A percentile compares a stretch with the other conserved stretches of the same genome.
These are phyloP conservation scores for Aspergillus fumigatus DNA, from an alignment of 2,329 filamentous ascomycete species.

Conservation along the genomic window DNA sequence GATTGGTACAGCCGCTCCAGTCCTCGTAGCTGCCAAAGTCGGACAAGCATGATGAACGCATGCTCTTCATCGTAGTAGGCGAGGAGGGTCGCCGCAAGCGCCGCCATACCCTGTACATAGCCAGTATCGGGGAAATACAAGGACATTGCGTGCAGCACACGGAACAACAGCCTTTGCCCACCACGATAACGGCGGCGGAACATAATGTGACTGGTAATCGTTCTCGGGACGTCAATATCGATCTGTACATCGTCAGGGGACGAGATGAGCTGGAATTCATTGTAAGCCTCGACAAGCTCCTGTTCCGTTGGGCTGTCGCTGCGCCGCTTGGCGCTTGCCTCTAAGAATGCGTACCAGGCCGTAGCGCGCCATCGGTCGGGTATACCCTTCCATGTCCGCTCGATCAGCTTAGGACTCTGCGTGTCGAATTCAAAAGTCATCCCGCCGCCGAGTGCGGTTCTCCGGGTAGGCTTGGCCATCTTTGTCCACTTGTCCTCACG, in stretches of 20 bases:
- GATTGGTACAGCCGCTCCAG: slow-evolving; percentile 77
- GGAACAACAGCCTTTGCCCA: slow-evolving; percentile 85
- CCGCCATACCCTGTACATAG: slow-evolving; percentile 98
- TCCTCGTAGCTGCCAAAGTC: slow-evolving; percentile 85
- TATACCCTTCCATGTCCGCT: slow-evolving; percentile 96
- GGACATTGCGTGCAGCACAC: slow-evolving; percentile 85
- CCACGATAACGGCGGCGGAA: slow-evolving; percentile 88
- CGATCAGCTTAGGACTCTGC: slow-evolving; percentile 76
- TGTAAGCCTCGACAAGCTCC: slow-evolving; percentile 67
- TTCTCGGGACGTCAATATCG: slow-evolving; percentile 91
- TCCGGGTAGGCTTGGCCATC: slow-evolving; percentile 54
- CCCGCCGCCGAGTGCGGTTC: slow-evolving; percentile 50
- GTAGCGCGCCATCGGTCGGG: slow-evolving; percentile 90
- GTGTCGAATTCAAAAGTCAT: slow-evolving; percentile 76
- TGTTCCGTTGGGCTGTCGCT: slow-evolving; percentile 62
- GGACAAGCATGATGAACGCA: slow-evolving; percentile 93
- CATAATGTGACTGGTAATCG: slow-evolving; percentile 95
- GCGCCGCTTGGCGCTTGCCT: slow-evolving; percentile 65
- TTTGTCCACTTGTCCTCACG: slow-evolving; percentile 64
- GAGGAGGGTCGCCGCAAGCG: slow-evolving; percentile 82
- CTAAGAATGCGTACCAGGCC: slow-evolving; percentile 92
- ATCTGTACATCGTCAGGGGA: slow-evolving; percentile 95
- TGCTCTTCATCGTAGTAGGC: slow-evolving; percentile 97
- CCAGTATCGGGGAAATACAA: slow-evolving; percentile 87
- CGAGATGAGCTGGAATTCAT: slow-evolving; percentile 65